A percentile compares a stretch with the other conserved stretches of the same genome.
These are phyloP conservation scores for Zarea fungicola DNA, from an alignment of 2,329 filamentous ascomycete genomes.

Conservation along the genomic window DNA sequence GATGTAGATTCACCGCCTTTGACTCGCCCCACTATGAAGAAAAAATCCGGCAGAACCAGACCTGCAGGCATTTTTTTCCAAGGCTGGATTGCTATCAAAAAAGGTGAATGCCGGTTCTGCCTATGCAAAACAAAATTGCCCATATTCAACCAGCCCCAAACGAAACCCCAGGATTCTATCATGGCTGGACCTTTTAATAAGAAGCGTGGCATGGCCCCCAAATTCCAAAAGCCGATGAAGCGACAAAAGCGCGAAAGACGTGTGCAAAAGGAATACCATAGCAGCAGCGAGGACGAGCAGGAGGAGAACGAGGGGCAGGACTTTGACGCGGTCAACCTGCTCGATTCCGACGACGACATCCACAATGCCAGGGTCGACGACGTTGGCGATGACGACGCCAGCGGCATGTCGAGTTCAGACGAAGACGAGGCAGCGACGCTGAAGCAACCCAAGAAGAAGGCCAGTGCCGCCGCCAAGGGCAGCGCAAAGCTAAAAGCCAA, in stretches of 20 bases:
- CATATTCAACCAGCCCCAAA: background rate
- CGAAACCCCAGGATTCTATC: constrained; percentile 9
- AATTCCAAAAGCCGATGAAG: constrained; percentile 41
- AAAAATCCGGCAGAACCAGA: constrained; percentile 7
- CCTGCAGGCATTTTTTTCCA: constrained; percentile 5
- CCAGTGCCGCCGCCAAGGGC: constrained; percentile 21
- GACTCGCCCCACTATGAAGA: constrained; percentile 3
- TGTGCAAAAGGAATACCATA: constrained; percentile 45
- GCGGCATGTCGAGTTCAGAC: constrained; percentile 31
- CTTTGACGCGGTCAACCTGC: constrained; percentile 48
- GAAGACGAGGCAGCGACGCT: constrained; percentile 27
- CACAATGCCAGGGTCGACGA: constrained; percentile 50
- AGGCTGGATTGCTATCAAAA: background rate
- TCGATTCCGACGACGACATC: constrained; percentile 54
- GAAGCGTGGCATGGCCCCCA: constrained; percentile 27
- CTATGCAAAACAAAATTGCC: no score
- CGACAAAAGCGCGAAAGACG: constrained; percentile 39
- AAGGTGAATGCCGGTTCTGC: background rate
- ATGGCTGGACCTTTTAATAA: constrained; percentile 31
- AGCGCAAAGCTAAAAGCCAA: constrained; percentile 24
- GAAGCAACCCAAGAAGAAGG: constrained; percentile 25
- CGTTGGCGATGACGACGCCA: constrained; percentile 34
- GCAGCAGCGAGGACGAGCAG: constrained; percentile 44
- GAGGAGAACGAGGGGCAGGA: constrained; percentile 33
- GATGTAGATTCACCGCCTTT: constrained; percentile 3